These are phyloP conservation scores for Physcomitrium patens DNA, from an alignment of 225 moss, liverwort and hornwort species.

Conservation along the genomic window DNA sequence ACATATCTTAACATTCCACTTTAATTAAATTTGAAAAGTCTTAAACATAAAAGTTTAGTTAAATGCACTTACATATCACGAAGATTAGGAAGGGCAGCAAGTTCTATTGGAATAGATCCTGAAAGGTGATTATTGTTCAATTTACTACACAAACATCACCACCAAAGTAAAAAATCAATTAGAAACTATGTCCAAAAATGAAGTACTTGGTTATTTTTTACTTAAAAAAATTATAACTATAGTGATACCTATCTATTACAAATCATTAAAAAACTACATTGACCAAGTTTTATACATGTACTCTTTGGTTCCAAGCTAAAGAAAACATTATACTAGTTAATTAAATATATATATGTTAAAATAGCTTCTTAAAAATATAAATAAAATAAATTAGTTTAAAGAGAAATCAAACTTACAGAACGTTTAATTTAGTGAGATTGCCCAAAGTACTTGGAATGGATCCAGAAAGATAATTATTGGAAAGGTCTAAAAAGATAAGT, in stretches of 20 bases:
- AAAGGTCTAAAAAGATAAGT: slow-evolving; percentile 25
- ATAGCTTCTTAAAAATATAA: not conserved
- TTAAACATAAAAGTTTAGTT: too few species aligned
- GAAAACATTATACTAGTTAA: not conserved
- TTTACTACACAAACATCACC: slow-evolving; percentile 39
- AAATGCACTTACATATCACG: not conserved
- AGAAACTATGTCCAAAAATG: not conserved
- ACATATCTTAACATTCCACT: too few species aligned
- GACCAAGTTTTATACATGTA: too few species aligned
- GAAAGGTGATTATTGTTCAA: slow-evolving; percentile 31
- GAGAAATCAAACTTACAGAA: slow-evolving; percentile 37
- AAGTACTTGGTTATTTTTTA: too few species aligned
- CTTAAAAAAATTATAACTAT: too few species aligned
- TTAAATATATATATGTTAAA: slow-evolving; percentile 21
- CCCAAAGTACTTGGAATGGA: slow-evolving; percentile 40
- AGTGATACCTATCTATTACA: too few species aligned
- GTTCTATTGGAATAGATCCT: slow-evolving; percentile 40
- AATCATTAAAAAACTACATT: too few species aligned
- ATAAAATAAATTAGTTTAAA: not conserved
- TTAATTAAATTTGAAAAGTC: too few species aligned
- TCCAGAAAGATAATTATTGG: slow-evolving; percentile 27
- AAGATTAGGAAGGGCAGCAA: slow-evolving; percentile 25
- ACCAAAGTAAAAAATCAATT: slow-evolving; percentile 13
- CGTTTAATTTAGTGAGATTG: slow-evolving; percentile 14
- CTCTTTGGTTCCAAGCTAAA: too few species aligned